Conservation (phyloP, 2,329 filamentous ascomycete species). For the Seiridium unicorne region DNA sequence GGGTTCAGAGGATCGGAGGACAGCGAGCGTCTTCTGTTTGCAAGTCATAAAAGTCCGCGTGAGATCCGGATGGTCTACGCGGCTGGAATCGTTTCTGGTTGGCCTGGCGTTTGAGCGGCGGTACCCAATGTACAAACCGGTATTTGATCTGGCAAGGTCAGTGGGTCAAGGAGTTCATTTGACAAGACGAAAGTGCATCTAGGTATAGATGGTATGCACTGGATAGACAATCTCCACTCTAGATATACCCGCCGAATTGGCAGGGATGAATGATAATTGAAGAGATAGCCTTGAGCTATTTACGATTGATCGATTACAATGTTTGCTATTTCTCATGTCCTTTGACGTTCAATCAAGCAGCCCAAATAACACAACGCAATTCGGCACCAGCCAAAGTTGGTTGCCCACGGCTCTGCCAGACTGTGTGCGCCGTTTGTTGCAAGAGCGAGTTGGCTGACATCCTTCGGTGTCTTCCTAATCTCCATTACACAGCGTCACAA, state of each 20-base stretch:
- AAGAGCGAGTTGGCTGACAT: no score
- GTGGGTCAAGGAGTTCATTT: slow-evolving; percentile 12
- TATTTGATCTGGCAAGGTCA: background rate
- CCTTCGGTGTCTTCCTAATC: no score
- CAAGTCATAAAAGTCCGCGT: background rate
- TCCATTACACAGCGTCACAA: no score
- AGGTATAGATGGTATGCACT: background rate
- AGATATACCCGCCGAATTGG: background rate
- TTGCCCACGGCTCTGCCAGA: no score
- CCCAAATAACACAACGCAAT: background rate
- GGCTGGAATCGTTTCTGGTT: background rate
- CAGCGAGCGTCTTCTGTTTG: slow-evolving; percentile 1
- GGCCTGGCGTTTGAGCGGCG: slow-evolving; percentile 6
- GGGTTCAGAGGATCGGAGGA: slow-evolving; percentile 4
- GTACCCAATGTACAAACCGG: slow-evolving; percentile 4
- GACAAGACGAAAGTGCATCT: background rate
- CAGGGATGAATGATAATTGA: slow-evolving; percentile 10
- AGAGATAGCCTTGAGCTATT: background rate
- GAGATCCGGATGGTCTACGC: background rate
- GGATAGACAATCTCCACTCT: slow-evolving; percentile 3
- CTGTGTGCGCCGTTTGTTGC: no score
- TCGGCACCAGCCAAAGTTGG: no score
- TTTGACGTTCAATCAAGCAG: no score
- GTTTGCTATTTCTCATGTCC: no score
- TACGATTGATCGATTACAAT: background rate